These are phyloP conservation scores for Pythium brachiatum DNA, from an alignment of 352 stramenopile genomes.

Conservation along the genomic window DNA sequence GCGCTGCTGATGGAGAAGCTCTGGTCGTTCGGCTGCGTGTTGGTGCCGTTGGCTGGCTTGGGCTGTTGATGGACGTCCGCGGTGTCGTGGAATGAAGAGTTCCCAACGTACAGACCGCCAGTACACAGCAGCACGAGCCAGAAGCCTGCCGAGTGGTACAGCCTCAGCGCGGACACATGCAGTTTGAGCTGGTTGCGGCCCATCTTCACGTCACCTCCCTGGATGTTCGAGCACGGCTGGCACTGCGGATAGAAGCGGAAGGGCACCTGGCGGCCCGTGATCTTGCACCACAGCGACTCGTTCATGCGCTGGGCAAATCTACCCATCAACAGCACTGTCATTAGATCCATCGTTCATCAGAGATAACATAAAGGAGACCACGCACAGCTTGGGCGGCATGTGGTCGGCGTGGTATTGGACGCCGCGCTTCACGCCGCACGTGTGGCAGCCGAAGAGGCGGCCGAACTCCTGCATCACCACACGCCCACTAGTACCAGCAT, in stretches of 20 bases:
- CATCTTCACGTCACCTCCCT: conserved; percentile 60
- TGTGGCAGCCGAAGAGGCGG: conserved; percentile 79
- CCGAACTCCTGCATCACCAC: conserved; percentile 79
- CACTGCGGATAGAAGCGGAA: conserved; percentile 88
- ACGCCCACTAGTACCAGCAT: conserved; percentile 59
- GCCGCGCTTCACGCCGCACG: conserved; percentile 62
- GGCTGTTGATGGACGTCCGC: conserved; percentile 34
- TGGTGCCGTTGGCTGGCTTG: not conserved
- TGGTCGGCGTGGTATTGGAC: conserved; percentile 81
- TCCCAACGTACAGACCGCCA: conserved; percentile 65
- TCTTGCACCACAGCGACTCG: conserved; percentile 32
- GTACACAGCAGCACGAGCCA: conserved; percentile 84
- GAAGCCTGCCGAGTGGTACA: conserved; percentile 75
- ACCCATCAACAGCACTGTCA: conserved; percentile 7
- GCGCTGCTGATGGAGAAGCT: conserved; percentile 1
- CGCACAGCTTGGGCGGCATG: conserved; percentile 82
- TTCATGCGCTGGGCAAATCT: conserved; percentile 67
- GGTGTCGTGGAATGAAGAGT: conserved; percentile 64
- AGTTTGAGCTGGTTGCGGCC: conserved; percentile 62
- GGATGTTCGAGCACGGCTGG: conserved; percentile 77
- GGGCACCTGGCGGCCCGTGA: conserved; percentile 45
- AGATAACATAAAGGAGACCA: conserved; percentile 3
- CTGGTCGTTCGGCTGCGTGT: not conserved
- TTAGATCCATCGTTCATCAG: not conserved
- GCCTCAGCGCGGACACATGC: conserved; percentile 56